Evolutionary conservation across 306 rosid genomes (phyloP), one percentile per base, ranked within the genome.

Genomic region (Datisca glomerata): DNA sequence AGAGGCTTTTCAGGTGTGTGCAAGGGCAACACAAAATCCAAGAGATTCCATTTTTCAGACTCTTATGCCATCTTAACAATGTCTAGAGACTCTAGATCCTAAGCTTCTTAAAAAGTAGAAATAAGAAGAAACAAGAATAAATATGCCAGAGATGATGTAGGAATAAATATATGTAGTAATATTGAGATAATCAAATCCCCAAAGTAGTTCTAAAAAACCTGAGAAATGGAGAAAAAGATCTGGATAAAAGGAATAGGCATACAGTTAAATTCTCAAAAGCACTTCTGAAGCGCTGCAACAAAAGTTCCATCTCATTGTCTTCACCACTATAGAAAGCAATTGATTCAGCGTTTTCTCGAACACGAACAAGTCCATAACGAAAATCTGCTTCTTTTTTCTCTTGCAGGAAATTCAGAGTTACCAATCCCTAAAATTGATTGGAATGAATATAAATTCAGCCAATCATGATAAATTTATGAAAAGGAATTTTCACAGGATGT

Each of bases 381-480:
- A 89, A 89, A 74, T 89, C 98, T 50, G 98, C 98, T 57, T 89
- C 98, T 53, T 89, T 89, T 59, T 89, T 89, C 69, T 89, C 98
- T 89, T 89, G 98, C 75, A 89, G 64, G 70, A 89, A 89, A 59
- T 89, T 84, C 22, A 84, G 55, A 21, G 40, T 51, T 50, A 89
- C 98, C 91, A 89, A 69, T 28, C 77, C 98, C 98, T 84, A 75
- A 47, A 61, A 65, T 34, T 46, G 49, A 18, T 36, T 8, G 28
- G 10, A 18, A 49, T 29, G 48, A 37, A 36, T 17, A 23, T 56
- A 62, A 24, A 18, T 8, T n/a, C 21, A 31, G 36, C n/a, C 36
- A 10, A 31, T 3, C 2, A 31, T 31, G 36, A 8, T 14, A 45
- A 33, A 20, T 6, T 11, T 10, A 8, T 10, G 12, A 57, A 61